Percentiles rank a stretch among this genome's conserved stretches.
These are phyloP conservation scores for Aspergillus carlsbadensis DNA, from an alignment of 495 filamentous ascomycete species.

Conservation along the genomic window DNA sequence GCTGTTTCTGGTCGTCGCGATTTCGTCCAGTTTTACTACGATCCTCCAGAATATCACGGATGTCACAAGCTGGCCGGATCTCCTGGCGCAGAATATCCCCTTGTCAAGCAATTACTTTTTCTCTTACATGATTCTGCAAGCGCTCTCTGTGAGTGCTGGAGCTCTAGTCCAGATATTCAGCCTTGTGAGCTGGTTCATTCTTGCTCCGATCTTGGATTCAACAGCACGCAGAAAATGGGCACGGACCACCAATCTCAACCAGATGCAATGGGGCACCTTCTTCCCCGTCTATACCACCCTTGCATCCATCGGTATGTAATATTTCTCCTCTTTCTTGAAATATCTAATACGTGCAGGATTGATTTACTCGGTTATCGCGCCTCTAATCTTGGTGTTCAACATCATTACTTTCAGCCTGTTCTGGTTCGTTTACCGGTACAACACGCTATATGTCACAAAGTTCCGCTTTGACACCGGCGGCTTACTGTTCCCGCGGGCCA, in stretches of 20 bases:
- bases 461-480: conserved; percentile 92
- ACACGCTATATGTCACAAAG: conserved; percentile 92
- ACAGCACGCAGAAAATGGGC: conserved; percentile 89
- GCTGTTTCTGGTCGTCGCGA: conserved; percentile 88
- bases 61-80: conserved; percentile 58
- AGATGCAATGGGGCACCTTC: conserved; percentile 87
- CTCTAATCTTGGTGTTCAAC: conserved; percentile 90
- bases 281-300: conserved; percentile 96
- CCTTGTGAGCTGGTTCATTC: conserved; percentile 76
- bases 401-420: conserved; percentile 91
- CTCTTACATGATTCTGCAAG: conserved; percentile 95
- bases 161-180: conserved; percentile 82
- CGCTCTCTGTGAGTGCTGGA: conserved; percentile 84
- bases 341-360: conserved; percentile 49
- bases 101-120: conserved; percentile 96
- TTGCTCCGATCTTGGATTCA: conserved; percentile 74
- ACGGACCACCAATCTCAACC: conserved; percentile 74
- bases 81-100: conserved; percentile 82
- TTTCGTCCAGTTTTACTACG: conserved; percentile 74
- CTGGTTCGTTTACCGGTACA: conserved; percentile 96
- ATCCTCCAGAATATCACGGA: conserved; percentile 62
- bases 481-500: conserved; percentile 84
- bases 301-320: conserved; percentile 73
- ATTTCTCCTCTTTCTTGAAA: neutral
- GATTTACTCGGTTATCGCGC: conserved; percentile 88